A percentile compares a stretch with the other conserved stretches of the same genome.
Conservation (phyloP, 1,284 basidiomycete species). For the Puccinia hordei region DNA sequence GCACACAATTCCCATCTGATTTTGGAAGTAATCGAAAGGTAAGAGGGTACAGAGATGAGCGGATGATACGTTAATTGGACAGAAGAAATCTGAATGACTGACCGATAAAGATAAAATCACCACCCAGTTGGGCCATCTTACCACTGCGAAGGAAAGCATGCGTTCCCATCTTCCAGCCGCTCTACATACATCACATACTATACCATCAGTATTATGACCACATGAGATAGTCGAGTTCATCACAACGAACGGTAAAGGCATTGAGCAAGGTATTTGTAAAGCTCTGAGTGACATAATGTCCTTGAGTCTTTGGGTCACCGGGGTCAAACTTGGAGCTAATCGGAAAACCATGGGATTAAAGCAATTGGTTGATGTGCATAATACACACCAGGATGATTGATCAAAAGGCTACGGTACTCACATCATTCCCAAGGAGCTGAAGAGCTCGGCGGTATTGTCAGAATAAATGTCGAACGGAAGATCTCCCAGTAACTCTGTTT, state of each 20-base stretch:
- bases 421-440: conserved; percentile 30
- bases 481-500: conserved; percentile 27
- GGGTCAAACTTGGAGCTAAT: conserved; percentile 15
- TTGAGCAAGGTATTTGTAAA: background rate
- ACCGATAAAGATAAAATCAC: conserved; percentile 44
- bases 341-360: background rate
- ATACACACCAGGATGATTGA: no score
- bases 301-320: conserved; percentile 18
- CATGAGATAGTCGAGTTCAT: no score
- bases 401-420: background rate
- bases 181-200: background rate
- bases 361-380: background rate
- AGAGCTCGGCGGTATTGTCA: conserved; percentile 5
- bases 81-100: background rate
- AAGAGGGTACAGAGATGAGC: background rate
- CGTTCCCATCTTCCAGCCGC: conserved; percentile 32
- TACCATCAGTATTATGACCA: background rate
- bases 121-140: conserved; percentile 41
- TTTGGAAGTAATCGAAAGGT: background rate
- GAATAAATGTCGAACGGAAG: conserved; percentile 33
- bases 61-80: no score
- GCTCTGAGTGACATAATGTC: background rate
- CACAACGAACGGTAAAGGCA: background rate
- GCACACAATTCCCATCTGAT: conserved; percentile 34
- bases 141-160: conserved; percentile 19